These are phyloP conservation scores for Mariannaea elegans DNA, from an alignment of 2,329 filamentous ascomycete species.

Conservation along the genomic window DNA sequence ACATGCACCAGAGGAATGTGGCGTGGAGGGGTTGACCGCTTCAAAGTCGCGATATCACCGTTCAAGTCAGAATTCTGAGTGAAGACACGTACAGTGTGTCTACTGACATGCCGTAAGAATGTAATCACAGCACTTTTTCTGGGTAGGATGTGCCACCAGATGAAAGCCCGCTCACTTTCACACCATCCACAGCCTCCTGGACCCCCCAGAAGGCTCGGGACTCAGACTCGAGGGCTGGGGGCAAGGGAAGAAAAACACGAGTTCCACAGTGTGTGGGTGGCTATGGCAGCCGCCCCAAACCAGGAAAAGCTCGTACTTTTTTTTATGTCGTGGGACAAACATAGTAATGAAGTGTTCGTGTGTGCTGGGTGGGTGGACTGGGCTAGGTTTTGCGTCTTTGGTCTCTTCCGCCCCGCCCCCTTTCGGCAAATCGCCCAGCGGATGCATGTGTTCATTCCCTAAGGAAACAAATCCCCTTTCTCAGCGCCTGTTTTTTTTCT, in stretches of 20 bases:
- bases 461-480: slow-evolving; percentile 46
- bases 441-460: slow-evolving; percentile 32
- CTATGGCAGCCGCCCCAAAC: slow-evolving; percentile 26
- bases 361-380: slow-evolving; percentile 23
- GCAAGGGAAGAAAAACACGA: neutral
- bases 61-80: neutral
- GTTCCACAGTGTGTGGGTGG: slow-evolving; percentile 25
- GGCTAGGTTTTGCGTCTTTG: slow-evolving; percentile 24
- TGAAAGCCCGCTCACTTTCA: neutral
- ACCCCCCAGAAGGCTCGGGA: slow-evolving; percentile 12
- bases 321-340: slow-evolving; percentile 37
- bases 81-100: slow-evolving; percentile 3
- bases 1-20: slow-evolving; percentile 11
- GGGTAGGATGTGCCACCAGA: neutral
- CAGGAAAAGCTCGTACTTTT: slow-evolving; percentile 17
- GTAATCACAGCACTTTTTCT: neutral
- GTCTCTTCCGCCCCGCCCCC: slow-evolving; percentile 22
- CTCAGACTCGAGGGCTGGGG: slow-evolving; percentile 2
- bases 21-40: slow-evolving; percentile 3
- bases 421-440: slow-evolving; percentile 4
- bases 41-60: neutral
- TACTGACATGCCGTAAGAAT: neutral
- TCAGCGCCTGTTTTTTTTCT: slow-evolving; percentile 26
- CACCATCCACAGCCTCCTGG: neutral
- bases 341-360: slow-evolving; percentile 31